Evolutionary conservation across 305 asterid genomes (phyloP).

Genomic region (Stenogyne calaminthoides): DNA sequence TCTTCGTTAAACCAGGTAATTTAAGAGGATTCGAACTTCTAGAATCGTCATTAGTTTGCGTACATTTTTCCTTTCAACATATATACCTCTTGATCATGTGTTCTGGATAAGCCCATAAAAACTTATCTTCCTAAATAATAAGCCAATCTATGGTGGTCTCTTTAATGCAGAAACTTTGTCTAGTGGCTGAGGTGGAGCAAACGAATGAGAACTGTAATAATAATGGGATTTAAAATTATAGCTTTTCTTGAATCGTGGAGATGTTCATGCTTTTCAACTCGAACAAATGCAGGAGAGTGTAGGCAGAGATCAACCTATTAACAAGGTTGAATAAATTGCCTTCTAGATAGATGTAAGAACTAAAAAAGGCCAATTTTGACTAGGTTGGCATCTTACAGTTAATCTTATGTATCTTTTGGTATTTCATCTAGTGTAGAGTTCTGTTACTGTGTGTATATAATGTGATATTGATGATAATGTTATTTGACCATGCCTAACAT

Average conservation of each 20-base stretch:
- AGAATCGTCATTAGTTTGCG: background rate
- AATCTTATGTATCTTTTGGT: background rate
- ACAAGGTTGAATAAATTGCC: conserved; percentile 3
- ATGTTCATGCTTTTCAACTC: background rate
- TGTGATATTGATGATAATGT: background rate
- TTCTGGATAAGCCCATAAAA: no score
- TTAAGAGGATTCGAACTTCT: background rate
- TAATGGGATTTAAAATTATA: background rate
- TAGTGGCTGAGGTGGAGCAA: conserved; percentile 24
- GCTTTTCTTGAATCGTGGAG: background rate
- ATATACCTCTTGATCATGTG: no score
- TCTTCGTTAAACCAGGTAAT: conserved; percentile 71
- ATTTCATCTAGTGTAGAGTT: background rate
- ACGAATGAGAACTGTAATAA: conserved; percentile 18
- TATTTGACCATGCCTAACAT: background rate
- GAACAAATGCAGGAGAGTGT: background rate
- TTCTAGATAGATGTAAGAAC: background rate
- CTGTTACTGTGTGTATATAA: background rate
- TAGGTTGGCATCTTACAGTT: background rate
- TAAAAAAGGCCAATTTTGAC: background rate
- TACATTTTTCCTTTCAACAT: background rate
- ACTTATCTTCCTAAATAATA: no score
- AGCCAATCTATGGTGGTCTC: background rate
- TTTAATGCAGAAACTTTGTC: conserved; percentile 48
- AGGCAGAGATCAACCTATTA: conserved; percentile 9